Conservation (phyloP, 352 stramenopile species). For the Globisporangium carolinianum region DNA sequence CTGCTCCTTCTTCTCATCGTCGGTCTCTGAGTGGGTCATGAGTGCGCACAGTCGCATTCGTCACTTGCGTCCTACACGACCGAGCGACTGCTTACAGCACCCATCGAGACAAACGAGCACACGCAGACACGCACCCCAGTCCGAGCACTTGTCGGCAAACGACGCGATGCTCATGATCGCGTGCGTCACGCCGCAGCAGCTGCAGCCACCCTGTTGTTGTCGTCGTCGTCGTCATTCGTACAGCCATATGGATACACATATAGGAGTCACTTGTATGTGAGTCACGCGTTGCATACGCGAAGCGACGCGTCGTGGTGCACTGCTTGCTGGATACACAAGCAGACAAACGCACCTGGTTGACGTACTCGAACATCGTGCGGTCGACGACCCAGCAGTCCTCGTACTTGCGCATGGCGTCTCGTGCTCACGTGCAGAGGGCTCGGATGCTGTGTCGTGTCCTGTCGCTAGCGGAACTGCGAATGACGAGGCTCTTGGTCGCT, state of each 20-base stretch:
- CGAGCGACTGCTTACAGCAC: too few relatives aligned
- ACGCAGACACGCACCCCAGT: conserved; percentile 49
- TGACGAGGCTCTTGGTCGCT: background rate
- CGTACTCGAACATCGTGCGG: conserved; percentile 93
- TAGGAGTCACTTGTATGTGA: background rate
- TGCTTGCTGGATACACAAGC: background rate
- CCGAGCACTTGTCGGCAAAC: conserved; percentile 86
- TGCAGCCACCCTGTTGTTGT: conserved; percentile 70
- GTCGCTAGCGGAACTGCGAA: background rate
- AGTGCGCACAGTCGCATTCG: background rate
- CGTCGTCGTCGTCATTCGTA: background rate
- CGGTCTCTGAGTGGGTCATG: conserved; percentile 52
- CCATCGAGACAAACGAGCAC: background rate
- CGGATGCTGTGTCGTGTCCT: background rate
- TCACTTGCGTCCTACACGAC: too few relatives aligned
- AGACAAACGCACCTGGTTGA: conserved; percentile 58
- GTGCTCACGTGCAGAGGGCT: too few relatives aligned
- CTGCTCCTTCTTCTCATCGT: conserved; percentile 87
- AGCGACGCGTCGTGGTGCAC: too few relatives aligned
- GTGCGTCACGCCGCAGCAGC: conserved; percentile 88
- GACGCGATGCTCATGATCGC: conserved; percentile 79
- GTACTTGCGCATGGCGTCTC: conserved; percentile 49
- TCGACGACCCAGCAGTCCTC: conserved; percentile 88
- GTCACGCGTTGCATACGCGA: too few relatives aligned
- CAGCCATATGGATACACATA: too few relatives aligned